Conservation (phyloP, 345 rosid genomes). For the Hirschfeldia incana region DNA sequence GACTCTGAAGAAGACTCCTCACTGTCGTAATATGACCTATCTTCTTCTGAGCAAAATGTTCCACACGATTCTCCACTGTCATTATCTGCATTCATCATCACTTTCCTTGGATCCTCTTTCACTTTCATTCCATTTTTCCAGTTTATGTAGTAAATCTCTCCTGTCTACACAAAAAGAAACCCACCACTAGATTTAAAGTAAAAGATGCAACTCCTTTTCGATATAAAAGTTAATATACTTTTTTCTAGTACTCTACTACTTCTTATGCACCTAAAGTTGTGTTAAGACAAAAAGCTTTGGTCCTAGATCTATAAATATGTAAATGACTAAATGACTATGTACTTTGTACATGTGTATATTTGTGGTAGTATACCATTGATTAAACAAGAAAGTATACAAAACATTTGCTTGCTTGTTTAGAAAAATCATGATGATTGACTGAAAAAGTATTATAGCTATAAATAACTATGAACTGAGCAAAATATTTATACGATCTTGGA, state of each 20-base stretch:
- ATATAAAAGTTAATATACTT: neutral
- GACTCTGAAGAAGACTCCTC: constrained; percentile 78
- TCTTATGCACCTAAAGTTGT: constrained; percentile 4
- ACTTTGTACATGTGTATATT: constrained; percentile 16
- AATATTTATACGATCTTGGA: constrained; percentile 13
- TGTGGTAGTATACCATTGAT: constrained; percentile 17
- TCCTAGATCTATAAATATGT: constrained; percentile 36
- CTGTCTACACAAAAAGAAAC: constrained; percentile 51
- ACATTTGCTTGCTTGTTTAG: constrained; percentile 2
- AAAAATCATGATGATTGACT: neutral
- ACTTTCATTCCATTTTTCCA: constrained; percentile 90
- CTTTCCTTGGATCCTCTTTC: constrained; percentile 71
- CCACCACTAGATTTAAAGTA: constrained; percentile 19
- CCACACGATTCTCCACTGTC: constrained; percentile 45
- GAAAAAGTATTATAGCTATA: neutral
- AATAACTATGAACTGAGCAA: constrained; percentile 14
- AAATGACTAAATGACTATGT: constrained; percentile 36
- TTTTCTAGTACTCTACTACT: constrained; percentile 4
- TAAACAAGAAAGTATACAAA: constrained; percentile 4
- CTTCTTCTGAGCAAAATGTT: constrained; percentile 54
- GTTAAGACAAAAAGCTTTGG: constrained; percentile 26
- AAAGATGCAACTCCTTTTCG: neutral
- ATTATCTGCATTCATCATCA: constrained; percentile 36
- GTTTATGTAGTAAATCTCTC: constrained; percentile 90
- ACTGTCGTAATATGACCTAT: constrained; percentile 63